Base-by-base conservation (phyloP, 257 asterid genomes). In the Rubia yunnanensis region DNA sequence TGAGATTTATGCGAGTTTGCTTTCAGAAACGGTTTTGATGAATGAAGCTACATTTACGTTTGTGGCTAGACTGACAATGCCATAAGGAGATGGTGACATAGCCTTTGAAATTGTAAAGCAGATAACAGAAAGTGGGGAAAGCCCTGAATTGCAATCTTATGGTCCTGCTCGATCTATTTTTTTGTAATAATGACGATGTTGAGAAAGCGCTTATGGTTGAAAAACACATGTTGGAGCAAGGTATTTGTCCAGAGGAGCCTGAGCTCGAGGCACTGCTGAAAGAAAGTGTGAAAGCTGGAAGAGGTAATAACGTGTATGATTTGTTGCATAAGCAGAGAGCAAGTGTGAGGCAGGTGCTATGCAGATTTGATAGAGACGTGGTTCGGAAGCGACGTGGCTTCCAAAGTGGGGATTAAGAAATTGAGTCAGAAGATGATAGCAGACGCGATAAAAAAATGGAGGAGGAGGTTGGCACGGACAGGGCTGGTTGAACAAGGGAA, bases 381-480 rank as follows among this genome's bases (percentile, higher is more conserved):
- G 97, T 91, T 91, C 81, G 72, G 54, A 76, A 77, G 88, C 74
- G 86, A 84, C 69, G 65, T 64, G 31, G 95, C 96, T 76, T 77
- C 95, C 49, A 76, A 77, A 64, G 84, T 88, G 60, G 97, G 97
- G 39, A 86, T 81, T 67, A 81, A 81, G 54, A 91, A 86, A 76
- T 88, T 91, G 94, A 84, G 85, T 79, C 63, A 69, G 74, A 80
- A 65, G 60, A 26, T 73, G 67, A 77, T 91, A 27, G 61, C 38
- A 18, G 64, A 60, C 58, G 96, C 85, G 1, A 83, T 80, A 59
- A 80, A 61, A n/a, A 65, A 83, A 78, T 64, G 82, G 85, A 48
- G 97, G 96, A 63, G 96, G 96, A 70, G 97, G 96, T 14, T 88
- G 97, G 97, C 97, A 91, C 72, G 96, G 97, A 39, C 78, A 59